Evolutionary conservation across 345 rosid species (phyloP), one percentile per base, ranked within the genome.

Genomic region (Pugionium dolabratum): DNA sequence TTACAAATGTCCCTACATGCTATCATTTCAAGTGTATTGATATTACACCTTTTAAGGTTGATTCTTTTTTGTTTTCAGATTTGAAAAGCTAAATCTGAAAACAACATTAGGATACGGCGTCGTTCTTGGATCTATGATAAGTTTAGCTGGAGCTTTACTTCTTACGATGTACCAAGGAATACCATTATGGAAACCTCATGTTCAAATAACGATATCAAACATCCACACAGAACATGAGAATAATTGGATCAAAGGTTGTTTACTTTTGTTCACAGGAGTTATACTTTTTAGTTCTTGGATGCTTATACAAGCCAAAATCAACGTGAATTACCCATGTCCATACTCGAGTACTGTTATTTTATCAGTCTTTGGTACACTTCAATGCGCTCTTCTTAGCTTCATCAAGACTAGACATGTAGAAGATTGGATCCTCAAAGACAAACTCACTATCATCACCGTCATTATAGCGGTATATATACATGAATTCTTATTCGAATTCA

Each of bases 291-390:
- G 82, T 50, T 75, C 76, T 3, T 86, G 90, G 90, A 78, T 83
- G 76, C 72, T 86, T 33, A 50, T 83, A 43, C 86, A 86, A 74
- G 78, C 83, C 59, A 80, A 66, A 6, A 79, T 83, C 48, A 79
- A 85, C 53, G 64, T 35, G 69, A 75, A 36, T 5, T 84, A 75
- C 52, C 87, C 93, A 2, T 79, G 77, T 64, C 84, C 79, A 45
- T 86, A 83, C 67, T 84, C 92, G 1, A 79, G 85, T 76, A 84
- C 89, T 1, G 83, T 87, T 8, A 66, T 84, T 10, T 54, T 84
- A 73, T 79, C 89, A 25, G 65, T 73, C 40, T 84, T 84, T 39
- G 83, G 83, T 28, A 80, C 85, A 8, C 48, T 86, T 53, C 93
- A 86, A 29, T 78, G 83, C 26, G 85, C 83, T 36, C 36, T 77